These are phyloP conservation scores for Amanita rubescens DNA, from an alignment of 768 basidiomycete species.

Conservation along the genomic window DNA sequence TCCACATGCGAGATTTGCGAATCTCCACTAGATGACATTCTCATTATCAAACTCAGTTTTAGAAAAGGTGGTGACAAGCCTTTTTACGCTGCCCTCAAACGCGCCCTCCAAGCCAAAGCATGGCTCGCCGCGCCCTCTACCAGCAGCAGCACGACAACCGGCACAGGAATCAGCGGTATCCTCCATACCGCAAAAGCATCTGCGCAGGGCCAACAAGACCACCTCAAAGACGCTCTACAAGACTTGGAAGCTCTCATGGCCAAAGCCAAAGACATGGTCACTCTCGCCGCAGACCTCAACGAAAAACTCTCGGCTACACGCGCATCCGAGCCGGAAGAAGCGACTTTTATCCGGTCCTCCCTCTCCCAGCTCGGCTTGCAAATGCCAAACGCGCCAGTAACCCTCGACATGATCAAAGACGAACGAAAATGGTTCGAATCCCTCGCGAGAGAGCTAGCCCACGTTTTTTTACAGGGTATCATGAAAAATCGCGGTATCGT, in stretches of 20 bases:
- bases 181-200: slow-evolving; percentile 66
- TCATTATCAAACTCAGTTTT: slow-evolving; percentile 82
- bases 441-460: slow-evolving; percentile 75
- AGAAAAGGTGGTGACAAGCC: slow-evolving; percentile 83
- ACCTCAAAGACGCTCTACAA: slow-evolving; percentile 69
- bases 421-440: slow-evolving; percentile 75
- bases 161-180: slow-evolving; percentile 61
- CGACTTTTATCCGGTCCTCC: slow-evolving; percentile 81
- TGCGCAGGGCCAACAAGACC: slow-evolving; percentile 51
- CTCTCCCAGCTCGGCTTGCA: slow-evolving; percentile 86
- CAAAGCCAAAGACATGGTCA: slow-evolving; percentile 90
- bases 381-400: slow-evolving; percentile 72
- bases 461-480: slow-evolving; percentile 62
- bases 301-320: slow-evolving; percentile 45
- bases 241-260: slow-evolving; percentile 89
- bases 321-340: slow-evolving; percentile 66
- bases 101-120: slow-evolving; percentile 57
- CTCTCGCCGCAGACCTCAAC: slow-evolving; percentile 82
- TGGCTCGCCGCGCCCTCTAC: slow-evolving; percentile 64
- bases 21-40: slow-evolving; percentile 16
- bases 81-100: slow-evolving; percentile 73
- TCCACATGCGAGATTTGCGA: neutral
- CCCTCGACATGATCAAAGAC: slow-evolving; percentile 81
- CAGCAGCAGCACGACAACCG: neutral
- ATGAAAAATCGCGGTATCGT: slow-evolving; percentile 78